These are phyloP conservation scores for Chrysosporium keratinophilum DNA, from an alignment of 2,329 filamentous ascomycete genomes.

Conservation along the genomic window DNA sequence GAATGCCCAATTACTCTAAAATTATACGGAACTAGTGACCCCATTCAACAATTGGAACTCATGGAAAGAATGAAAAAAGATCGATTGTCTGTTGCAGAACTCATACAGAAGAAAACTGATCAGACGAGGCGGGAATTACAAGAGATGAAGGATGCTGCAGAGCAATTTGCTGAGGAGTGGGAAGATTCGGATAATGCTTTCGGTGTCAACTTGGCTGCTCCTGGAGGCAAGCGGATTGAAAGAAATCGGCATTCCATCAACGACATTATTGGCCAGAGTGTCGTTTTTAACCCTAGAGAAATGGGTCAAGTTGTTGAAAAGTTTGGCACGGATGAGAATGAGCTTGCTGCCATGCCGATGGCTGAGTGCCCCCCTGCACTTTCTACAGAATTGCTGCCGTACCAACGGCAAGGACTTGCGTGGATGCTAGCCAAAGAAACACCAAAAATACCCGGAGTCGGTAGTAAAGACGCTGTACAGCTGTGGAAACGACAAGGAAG, in stretches of 20 bases:
- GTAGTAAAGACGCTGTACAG: slow-evolving; percentile 56
- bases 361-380: slow-evolving; percentile 58
- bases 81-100: slow-evolving; percentile 47
- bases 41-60: slow-evolving; percentile 44
- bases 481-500: slow-evolving; percentile 57
- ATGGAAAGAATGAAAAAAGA: slow-evolving; percentile 54
- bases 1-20: slow-evolving; percentile 63
- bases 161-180: slow-evolving; percentile 21
- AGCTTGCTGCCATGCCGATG: slow-evolving; percentile 60
- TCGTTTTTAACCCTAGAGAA: slow-evolving; percentile 56
- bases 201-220: slow-evolving; percentile 31
- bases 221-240: slow-evolving; percentile 12
- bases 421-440: slow-evolving; percentile 73
- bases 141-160: slow-evolving; percentile 33
- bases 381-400: slow-evolving; percentile 60
- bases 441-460: slow-evolving; percentile 51
- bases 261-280: slow-evolving; percentile 55
- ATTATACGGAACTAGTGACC: slow-evolving; percentile 57
- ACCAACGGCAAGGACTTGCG: slow-evolving; percentile 66
- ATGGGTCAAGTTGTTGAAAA: slow-evolving; percentile 56
- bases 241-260: slow-evolving; percentile 42
- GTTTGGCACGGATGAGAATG: slow-evolving; percentile 60
- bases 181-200: slow-evolving; percentile 21
- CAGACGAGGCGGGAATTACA: slow-evolving; percentile 47
- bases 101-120: slow-evolving; percentile 46